Conservation (phyloP, 306 rosid genomes). For the Betula pendula region DNA sequence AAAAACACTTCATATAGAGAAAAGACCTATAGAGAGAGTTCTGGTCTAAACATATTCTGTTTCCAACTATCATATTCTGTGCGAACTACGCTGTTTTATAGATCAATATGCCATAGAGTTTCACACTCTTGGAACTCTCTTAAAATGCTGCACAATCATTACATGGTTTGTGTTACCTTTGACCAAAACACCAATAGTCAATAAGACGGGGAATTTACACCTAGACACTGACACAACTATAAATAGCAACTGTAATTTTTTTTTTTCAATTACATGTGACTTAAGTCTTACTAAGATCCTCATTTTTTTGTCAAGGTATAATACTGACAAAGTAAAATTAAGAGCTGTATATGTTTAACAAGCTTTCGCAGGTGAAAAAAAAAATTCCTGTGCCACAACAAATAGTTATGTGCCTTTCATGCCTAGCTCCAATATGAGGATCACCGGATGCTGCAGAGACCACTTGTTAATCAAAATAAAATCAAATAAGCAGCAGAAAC, state of each 20-base stretch:
- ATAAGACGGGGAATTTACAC: not conserved
- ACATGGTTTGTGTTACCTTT: not conserved
- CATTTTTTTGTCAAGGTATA: not conserved
- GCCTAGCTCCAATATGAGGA: not conserved
- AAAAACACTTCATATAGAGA: slow-evolving; percentile 42
- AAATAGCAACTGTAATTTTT: not conserved
- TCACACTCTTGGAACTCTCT: not conserved
- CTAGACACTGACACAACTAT: not conserved
- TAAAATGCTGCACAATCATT: not conserved
- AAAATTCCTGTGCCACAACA: not conserved
- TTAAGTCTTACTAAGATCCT: not conserved
- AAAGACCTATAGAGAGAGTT: slow-evolving; percentile 36
- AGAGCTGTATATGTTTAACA: not conserved
- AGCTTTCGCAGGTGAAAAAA: not conserved
- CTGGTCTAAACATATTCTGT: not conserved
- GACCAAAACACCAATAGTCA: not conserved
- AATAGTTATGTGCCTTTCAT: not conserved
- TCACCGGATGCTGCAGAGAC: slow-evolving; percentile 13
- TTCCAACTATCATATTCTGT: not conserved
- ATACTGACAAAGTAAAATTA: not conserved
- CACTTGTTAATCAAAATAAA: slow-evolving; percentile 3
- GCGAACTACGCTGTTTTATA: not conserved
- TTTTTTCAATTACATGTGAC: not conserved
- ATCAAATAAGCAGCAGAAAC: slow-evolving; percentile 17
- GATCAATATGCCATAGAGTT: not conserved